These are phyloP conservation scores for Gaeumannomyces sp. DNA, from an alignment of 2,329 filamentous ascomycete species.

Conservation along the genomic window DNA sequence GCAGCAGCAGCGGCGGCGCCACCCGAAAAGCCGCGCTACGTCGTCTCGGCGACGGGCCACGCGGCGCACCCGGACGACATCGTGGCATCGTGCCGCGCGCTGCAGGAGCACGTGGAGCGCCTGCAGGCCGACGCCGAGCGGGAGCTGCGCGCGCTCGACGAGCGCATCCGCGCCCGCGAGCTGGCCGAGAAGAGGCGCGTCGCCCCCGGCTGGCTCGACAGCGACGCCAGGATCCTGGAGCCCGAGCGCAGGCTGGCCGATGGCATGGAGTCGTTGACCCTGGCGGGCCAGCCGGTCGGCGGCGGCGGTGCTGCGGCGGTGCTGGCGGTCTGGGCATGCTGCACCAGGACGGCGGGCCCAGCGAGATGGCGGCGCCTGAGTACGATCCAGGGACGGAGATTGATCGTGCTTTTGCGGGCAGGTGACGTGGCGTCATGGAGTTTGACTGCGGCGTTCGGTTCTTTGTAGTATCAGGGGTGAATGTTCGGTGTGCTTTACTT, in stretches of 20 bases:
- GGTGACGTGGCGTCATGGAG: not conserved
- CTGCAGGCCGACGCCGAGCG: constrained; percentile 62
- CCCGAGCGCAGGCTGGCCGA: constrained; percentile 45
- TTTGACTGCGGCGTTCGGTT: not conserved
- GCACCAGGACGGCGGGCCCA: constrained; percentile 7
- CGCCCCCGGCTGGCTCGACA: constrained; percentile 76
- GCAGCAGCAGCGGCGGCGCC: constrained; percentile 28
- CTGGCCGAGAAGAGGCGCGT: constrained; percentile 73
- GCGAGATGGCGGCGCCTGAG: constrained; percentile 16
- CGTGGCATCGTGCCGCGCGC: constrained; percentile 68
- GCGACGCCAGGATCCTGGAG: constrained; percentile 61
- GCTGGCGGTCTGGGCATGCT: constrained; percentile 11
- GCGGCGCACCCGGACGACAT: constrained; percentile 85
- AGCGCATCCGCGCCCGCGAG: constrained; percentile 57
- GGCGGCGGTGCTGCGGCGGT: constrained; percentile 19
- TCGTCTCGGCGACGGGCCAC: constrained; percentile 71
- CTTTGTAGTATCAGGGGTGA: no score
- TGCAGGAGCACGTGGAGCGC: constrained; percentile 68
- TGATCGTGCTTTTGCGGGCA: constrained; percentile 15
- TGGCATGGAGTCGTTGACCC: constrained; percentile 21
- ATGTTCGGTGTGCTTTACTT: not conserved
- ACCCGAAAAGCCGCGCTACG: constrained; percentile 58
- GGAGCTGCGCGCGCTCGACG: constrained; percentile 65
- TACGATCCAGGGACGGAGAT: constrained; percentile 13
- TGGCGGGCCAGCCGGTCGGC: constrained; percentile 30